Evolutionary conservation across 495 filamentous ascomycete genomes (phyloP).

Genomic region (Barbatosphaeria neglecta): DNA sequence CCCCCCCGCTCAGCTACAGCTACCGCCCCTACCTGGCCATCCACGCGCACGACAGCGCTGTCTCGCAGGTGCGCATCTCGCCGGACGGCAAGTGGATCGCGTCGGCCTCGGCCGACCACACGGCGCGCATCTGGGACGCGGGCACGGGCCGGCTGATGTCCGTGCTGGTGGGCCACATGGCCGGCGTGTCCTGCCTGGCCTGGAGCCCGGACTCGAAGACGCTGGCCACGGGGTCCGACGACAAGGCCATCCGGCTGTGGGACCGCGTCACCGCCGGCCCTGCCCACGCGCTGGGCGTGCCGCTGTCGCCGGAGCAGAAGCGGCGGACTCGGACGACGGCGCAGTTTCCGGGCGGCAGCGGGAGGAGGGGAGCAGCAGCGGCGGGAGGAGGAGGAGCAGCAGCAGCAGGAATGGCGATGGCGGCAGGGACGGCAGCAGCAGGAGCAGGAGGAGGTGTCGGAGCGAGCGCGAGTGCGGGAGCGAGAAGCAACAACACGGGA

Average conservation of each 20-base stretch:
- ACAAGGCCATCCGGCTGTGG: conserved; percentile 93
- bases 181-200: conserved; percentile 78
- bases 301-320: neutral
- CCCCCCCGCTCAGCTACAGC: conserved; percentile 15
- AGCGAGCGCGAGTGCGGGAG: too few relatives aligned
- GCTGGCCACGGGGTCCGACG: conserved; percentile 84
- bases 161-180: conserved; percentile 86
- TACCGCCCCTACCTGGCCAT: conserved; percentile 34
- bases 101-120: conserved; percentile 77
- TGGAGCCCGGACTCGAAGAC: conserved; percentile 83
- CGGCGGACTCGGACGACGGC: too few relatives aligned
- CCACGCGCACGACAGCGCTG: conserved; percentile 60
- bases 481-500: neutral
- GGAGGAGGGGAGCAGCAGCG: conserved; percentile 9
- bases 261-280: conserved; percentile 60
- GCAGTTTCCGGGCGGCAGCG: too few relatives aligned
- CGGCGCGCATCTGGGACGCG: conserved; percentile 84
- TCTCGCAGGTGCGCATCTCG: conserved; percentile 82
- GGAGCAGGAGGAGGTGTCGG: neutral
- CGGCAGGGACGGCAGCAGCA: neutral
- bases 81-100: conserved; percentile 85
- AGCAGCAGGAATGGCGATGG: conserved; percentile 1
- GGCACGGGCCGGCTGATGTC: conserved; percentile 64
- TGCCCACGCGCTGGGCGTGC: conserved; percentile 32
- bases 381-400: neutral